A percentile compares a stretch with the other conserved stretches of the same genome.
Conservation (phyloP, 2,329 filamentous ascomycete genomes). For the Ophiosphaerella herpotricha region DNA sequence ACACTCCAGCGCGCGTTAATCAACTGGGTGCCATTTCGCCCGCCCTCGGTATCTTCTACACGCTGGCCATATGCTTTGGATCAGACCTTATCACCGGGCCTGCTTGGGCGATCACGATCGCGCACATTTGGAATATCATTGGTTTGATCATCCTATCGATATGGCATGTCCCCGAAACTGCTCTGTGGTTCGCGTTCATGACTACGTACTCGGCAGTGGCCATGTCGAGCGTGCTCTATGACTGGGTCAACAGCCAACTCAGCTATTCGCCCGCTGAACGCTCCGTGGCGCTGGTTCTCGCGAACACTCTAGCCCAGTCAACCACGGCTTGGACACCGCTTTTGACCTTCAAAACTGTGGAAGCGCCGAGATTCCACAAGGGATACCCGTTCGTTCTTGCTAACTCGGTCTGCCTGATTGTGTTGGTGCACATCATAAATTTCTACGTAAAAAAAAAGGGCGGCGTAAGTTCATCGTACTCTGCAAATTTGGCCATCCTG, state of each 20-base stretch:
- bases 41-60: constrained; percentile 62
- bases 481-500: background rate
- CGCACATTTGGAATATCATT: constrained; percentile 57
- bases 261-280: constrained; percentile 54
- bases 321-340: constrained; percentile 62
- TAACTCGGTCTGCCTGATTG: constrained; percentile 46
- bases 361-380: constrained; percentile 50
- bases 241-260: constrained; percentile 60
- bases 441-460: constrained; percentile 13
- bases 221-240: constrained; percentile 61
- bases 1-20: constrained; percentile 54
- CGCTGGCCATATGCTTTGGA: constrained; percentile 58
- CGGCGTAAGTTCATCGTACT: constrained; percentile 5
- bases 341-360: constrained; percentile 55
- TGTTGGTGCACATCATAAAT: constrained; percentile 24
- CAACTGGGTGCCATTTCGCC: constrained; percentile 59
- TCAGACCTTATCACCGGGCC: constrained; percentile 60
- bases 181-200: constrained; percentile 60
- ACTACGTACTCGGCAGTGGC: constrained; percentile 57
- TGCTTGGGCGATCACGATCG: constrained; percentile 60
- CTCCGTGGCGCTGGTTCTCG: constrained; percentile 56
- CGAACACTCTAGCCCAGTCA: constrained; percentile 60
- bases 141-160: constrained; percentile 59
- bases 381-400: constrained; percentile 51
- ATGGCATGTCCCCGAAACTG: constrained; percentile 61